phyloP scores from a whole-genome alignment of 1,139 yeast species.

The Saccharomycopsis crataegensis region DNA sequence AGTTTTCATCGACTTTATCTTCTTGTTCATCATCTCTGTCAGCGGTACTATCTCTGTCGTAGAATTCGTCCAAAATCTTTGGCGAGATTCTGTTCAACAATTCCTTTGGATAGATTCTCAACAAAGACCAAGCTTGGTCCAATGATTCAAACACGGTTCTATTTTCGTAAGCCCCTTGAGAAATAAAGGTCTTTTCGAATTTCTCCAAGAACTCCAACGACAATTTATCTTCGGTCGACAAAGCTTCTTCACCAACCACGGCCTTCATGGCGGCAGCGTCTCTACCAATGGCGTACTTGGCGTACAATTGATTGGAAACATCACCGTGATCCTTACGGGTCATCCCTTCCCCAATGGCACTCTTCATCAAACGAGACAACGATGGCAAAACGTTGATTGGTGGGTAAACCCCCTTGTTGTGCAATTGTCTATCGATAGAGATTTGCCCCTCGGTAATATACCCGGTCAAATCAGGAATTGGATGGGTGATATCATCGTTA shows the following conservation, averaged over 20 bases:
- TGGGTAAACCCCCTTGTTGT: conserved; percentile 95
- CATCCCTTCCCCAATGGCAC: conserved; percentile 99
- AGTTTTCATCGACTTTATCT: conserved; percentile 44
- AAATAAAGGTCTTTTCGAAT: conserved; percentile 89
- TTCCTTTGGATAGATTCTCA: conserved; percentile 98
- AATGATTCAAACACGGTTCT: conserved; percentile 91
- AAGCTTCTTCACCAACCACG: conserved; percentile 99
- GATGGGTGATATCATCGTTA: conserved; percentile 98
- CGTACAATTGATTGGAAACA: conserved; percentile 96
- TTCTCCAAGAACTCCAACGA: conserved; percentile 96
- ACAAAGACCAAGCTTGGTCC: conserved; percentile 96
- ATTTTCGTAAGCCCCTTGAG: conserved; percentile 95
- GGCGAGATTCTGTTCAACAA: conserved; percentile 97
- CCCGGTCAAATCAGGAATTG: conserved; percentile 99
- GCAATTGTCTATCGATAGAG: conserved; percentile 90
- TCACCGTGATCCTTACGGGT: conserved; percentile 99
- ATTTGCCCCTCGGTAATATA: conserved; percentile 99
- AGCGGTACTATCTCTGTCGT: conserved; percentile 78
- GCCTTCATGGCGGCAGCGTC: conserved; percentile 99
- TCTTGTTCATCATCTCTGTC: conserved; percentile 29
- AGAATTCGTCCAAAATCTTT: conserved; percentile 89
- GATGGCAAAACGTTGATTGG: conserved; percentile 98
- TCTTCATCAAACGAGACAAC: conserved; percentile 94
- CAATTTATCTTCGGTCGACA: conserved; percentile 93
- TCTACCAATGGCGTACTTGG: conserved; percentile 98